phyloP scores from a whole-genome alignment of 148 eudicot species.

The Arctostaphylos glauca region DNA sequence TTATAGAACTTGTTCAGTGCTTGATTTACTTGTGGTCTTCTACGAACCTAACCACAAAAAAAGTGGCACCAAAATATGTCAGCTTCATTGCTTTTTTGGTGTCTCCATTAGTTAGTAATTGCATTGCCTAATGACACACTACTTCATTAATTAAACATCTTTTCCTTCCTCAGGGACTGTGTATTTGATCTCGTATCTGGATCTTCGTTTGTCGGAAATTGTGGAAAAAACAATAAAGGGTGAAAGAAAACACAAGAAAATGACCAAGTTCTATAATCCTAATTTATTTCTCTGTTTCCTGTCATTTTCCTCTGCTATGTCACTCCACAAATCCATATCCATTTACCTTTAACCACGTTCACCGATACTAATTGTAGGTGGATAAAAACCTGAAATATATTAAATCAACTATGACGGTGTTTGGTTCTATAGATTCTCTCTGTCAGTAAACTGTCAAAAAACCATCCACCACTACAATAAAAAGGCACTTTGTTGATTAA shows the following conservation, averaged over 20 bases:
- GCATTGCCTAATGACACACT: not conserved
- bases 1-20: not conserved
- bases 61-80: not conserved
- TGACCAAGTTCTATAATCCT: not conserved
- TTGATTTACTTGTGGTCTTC: not conserved
- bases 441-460: no score
- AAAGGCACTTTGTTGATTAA: no score
- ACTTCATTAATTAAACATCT: not conserved
- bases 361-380: no score
- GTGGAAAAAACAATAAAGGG: not conserved
- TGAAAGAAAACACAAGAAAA: not conserved
- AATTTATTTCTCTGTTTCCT: not conserved
- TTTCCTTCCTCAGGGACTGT: not conserved
- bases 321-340: not conserved
- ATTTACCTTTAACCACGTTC: no score
- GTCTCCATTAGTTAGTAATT: not conserved
- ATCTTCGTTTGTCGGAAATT: not conserved
- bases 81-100: conserved; percentile 1
- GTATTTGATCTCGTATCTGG: not conserved
- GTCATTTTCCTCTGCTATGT: not conserved
- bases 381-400: no score
- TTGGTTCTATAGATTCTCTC: no score
- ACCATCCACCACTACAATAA: no score
- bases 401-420: no score
- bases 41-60: not conserved